A percentile compares a stretch with the other conserved stretches of the same genome.
phyloP scores from a whole-genome alignment of 2,329 filamentous ascomycete genomes.

The Arachnomyces sp. region DNA sequence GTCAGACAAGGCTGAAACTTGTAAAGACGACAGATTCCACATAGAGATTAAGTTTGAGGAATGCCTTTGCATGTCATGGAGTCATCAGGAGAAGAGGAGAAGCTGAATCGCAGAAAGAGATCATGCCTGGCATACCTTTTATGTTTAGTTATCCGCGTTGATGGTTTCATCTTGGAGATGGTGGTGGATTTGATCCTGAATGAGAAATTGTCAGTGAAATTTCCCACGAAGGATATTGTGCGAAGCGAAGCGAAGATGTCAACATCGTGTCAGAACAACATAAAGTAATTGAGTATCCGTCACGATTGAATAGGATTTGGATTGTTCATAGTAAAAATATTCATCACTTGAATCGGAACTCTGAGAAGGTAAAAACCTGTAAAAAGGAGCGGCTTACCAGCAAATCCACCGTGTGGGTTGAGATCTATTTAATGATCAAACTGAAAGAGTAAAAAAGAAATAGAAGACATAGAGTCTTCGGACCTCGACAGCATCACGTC shows the following conservation, averaged over 20 bases:
- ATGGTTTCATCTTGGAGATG: neutral
- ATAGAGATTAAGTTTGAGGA: conserved; percentile 59
- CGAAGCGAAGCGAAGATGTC: conserved; percentile 1
- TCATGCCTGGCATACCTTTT: conserved; percentile 36
- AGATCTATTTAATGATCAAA: too few species aligned
- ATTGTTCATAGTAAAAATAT: conserved; percentile 44
- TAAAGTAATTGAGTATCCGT: conserved; percentile 45
- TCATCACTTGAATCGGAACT: conserved; percentile 28
- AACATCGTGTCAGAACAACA: conserved; percentile 46
- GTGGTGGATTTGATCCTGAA: conserved; percentile 1
- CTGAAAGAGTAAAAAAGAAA: conserved; percentile 4
- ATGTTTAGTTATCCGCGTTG: conserved; percentile 5
- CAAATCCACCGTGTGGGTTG: too few species aligned
- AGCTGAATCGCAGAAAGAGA: conserved; percentile 8
- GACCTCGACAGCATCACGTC: too few species aligned
- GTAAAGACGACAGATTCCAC: conserved; percentile 53
- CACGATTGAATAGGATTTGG: conserved; percentile 50
- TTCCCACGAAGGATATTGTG: conserved; percentile 2
- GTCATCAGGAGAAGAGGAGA: conserved; percentile 48
- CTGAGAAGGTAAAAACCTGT: neutral
- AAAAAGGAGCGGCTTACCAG: conserved; percentile 2
- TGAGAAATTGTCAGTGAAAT: conserved; percentile 4
- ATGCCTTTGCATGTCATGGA: conserved; percentile 57
- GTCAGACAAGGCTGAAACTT: conserved; percentile 67
- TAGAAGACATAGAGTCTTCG: neutral